Conservation (phyloP, 208 protist genomes). For the Trichomonas vaginalis region DNA sequence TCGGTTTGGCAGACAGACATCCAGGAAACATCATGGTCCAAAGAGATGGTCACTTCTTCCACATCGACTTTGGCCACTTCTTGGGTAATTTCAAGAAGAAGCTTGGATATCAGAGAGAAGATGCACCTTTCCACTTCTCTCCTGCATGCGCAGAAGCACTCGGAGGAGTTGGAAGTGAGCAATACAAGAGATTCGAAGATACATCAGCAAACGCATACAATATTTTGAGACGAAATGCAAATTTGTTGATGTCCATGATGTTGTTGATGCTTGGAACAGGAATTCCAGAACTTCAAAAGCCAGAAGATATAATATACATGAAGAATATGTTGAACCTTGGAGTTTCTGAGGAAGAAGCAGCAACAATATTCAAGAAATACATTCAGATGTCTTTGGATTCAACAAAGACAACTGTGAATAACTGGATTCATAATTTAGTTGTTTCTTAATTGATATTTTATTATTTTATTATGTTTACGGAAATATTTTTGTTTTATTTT, state of each 20-base stretch:
- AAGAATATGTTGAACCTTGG: background rate
- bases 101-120: slow-evolving; percentile 71
- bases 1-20: slow-evolving; percentile 52
- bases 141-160: slow-evolving; percentile 17
- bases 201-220: background rate
- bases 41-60: slow-evolving; percentile 51
- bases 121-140: slow-evolving; percentile 68
- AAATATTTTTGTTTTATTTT: too few relatives aligned
- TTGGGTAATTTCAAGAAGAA: slow-evolving; percentile 79
- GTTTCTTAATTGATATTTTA: too few relatives aligned
- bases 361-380: background rate
- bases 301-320: background rate
- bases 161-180: background rate
- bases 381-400: background rate
- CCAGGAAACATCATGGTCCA: slow-evolving; percentile 44
- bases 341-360: background rate
- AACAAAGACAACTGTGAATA: background rate
- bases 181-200: background rate
- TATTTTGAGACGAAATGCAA: background rate
- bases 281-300: background rate
- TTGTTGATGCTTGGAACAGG: background rate
- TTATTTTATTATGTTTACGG: too few relatives aligned
- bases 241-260: background rate
- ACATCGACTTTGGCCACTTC: slow-evolving; percentile 88
- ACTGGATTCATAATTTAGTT: background rate